These are phyloP conservation scores for Diospyros kaki DNA, from an alignment of 148 eudicot genomes.

Conservation along the genomic window DNA sequence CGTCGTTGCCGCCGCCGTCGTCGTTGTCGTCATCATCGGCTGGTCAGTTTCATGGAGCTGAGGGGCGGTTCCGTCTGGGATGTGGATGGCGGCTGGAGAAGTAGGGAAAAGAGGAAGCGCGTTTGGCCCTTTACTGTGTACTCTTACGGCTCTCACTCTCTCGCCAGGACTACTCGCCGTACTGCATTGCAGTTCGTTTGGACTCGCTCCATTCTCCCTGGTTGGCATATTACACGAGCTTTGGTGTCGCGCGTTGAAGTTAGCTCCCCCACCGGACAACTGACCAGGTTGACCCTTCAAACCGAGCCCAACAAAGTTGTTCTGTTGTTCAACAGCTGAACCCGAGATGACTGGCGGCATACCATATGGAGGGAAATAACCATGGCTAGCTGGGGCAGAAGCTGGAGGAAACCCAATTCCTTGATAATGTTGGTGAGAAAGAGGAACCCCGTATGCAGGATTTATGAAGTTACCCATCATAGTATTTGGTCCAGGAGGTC, in stretches of 20 bases:
- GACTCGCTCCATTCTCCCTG: conserved; percentile 21
- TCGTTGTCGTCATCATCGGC: background rate
- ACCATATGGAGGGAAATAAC: conserved; percentile 65
- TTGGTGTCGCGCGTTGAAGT: conserved; percentile 33
- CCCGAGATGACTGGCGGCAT: conserved; percentile 55
- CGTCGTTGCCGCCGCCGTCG: too few species aligned
- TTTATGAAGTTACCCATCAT: conserved; percentile 27
- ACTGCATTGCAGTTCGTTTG: conserved; percentile 14
- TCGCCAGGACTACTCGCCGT: background rate
- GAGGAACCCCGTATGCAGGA: conserved; percentile 41
- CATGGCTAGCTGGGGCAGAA: conserved; percentile 39
- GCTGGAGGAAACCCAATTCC: conserved; percentile 43
- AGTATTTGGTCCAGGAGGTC: conserved; percentile 40
- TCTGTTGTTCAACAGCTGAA: conserved; percentile 42
- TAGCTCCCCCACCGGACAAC: conserved; percentile 20
- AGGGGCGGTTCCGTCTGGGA: conserved; percentile 13
- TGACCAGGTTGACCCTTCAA: conserved; percentile 29
- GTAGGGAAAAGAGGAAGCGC: conserved; percentile 41
- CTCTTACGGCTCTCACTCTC: conserved; percentile 45
- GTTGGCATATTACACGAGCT: conserved; percentile 33
- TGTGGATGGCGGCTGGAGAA: conserved; percentile 24
- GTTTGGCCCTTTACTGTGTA: conserved; percentile 48
- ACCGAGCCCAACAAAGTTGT: conserved; percentile 24
- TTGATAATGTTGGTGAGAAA: conserved; percentile 39
- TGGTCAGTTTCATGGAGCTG: conserved; percentile 21